Evolutionary conservation across 768 basidiomycete species (phyloP), one percentile per base, ranked within the genome.

Genomic region (Suillus alpinus): DNA sequence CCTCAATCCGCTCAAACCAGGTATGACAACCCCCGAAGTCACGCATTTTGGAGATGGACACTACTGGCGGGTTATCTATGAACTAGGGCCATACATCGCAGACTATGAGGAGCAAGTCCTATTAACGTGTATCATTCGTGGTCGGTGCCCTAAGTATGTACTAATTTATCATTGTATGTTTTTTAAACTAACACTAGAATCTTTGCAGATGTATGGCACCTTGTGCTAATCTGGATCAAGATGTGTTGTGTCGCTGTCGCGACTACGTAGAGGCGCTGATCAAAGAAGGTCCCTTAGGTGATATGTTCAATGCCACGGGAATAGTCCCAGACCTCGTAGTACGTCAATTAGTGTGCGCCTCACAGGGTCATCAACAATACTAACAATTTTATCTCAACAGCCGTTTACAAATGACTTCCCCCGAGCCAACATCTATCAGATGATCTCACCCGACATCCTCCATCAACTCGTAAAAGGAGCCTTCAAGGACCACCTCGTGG

Each of bases 401-500:
- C 63, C 0, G 56, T 71, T 0, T 47, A 68, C 31, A 32, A 53
- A 6, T 61, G 65, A 37, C 65, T 65, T 65, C 20, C 61, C 59
- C 5, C 23, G 44, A 31, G 31, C 49, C 50, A 52, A 67, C 36
- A 66, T 83, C 40, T 80, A 76, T 63, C 0, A n/a, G 0, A 70
- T 60, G 16, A 60, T 82, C 36, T 77, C 76, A 0, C 73, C 76
- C n/a, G 69, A 80, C 68, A 41, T 81, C 18, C 75, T 82, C 14
- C 81, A 84, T 61, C 80, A 82, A 64, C 66, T 83, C 0, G 74
- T 81, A 65, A 78, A 83, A 61, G 81, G 81, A 0, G 57, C 79
- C 1, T 78, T 82, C 71, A 78, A 79, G 53, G 75, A 80, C 55
- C 80, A 81, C 55, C 57, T 78, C 2, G 68, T 75, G 0, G 68